These are phyloP conservation scores for Lasiodiplodia citricola DNA, from an alignment of 2,329 filamentous ascomycete genomes.

Conservation along the genomic window DNA sequence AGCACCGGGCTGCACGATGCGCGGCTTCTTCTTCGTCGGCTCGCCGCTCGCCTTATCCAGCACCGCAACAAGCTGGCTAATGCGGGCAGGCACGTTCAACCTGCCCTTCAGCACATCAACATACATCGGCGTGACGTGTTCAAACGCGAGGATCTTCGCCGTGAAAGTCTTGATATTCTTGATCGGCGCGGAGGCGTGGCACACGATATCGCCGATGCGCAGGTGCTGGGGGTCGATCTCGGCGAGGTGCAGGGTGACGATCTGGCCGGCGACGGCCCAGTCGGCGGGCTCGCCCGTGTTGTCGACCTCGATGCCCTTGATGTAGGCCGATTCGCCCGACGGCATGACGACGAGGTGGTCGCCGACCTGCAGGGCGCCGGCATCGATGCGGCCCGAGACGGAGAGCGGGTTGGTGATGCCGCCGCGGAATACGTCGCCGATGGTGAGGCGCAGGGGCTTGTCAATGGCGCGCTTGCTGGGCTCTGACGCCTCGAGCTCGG, in stretches of 20 bases:
- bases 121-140: conserved; percentile 84
- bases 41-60: conserved; percentile 80
- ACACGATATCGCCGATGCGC: conserved; percentile 81
- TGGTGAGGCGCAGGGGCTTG: conserved; percentile 83
- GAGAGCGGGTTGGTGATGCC: conserved; percentile 82
- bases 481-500: conserved; percentile 84
- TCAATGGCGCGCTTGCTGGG: conserved; percentile 72
- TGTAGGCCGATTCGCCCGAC: conserved; percentile 76
- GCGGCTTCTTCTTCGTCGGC: conserved; percentile 81
- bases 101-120: conserved; percentile 89
- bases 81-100: conserved; percentile 76
- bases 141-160: conserved; percentile 86
- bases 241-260: conserved; percentile 79
- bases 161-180: conserved; percentile 74
- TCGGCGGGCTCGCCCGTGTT: conserved; percentile 62
- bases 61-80: conserved; percentile 72
- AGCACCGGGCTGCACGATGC: conserved; percentile 78
- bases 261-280: conserved; percentile 93
- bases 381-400: conserved; percentile 83
- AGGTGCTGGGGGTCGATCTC: conserved; percentile 87
- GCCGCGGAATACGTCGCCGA: conserved; percentile 83
- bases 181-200: conserved; percentile 70
- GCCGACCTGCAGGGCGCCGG: conserved; percentile 82
- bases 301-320: conserved; percentile 83
- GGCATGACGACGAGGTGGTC: conserved; percentile 82